Base-by-base conservation (phyloP, 139 green algal genomes). In the Chlorella ohadii region DNA sequence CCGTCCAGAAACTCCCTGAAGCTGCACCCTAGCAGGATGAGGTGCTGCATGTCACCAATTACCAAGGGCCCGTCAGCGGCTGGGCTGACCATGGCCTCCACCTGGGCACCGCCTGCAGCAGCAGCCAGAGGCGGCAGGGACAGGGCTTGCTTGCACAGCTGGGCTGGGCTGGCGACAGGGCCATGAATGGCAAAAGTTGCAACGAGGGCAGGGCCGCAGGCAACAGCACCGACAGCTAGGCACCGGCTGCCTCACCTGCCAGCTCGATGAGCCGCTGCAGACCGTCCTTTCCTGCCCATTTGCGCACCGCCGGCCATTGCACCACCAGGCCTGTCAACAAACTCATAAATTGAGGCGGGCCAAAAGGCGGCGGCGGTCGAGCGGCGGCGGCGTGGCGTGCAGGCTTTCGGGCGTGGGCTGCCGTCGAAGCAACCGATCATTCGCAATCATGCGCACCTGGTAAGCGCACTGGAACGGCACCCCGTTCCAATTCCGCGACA, bases 31-130 rank as follows among this genome's bases (percentile, higher is more conserved):
- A 89, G 84, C 23, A 86, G 76, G 39, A 81, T 34, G 27, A 90
- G 86, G 34, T 91, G 84, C n/a, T 89, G 75, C 72, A 95, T 91
- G 85, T 90, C 88, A 20, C 91, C 92, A 13, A 55, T 55, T 20
- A 81, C 83, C 63, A 59, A 13, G 11, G 90, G 28, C 19, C 63
- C 63, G 1, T 33, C 72, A 3, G 22, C 22, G 20, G 81, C 86
- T 15, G 83, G 41, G 87, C 91, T 93, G 12, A 91, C 90, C 82
- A 94, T 83, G 17, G 72, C 84, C 61, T 89, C 76, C 2, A 92
- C 84, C 17, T 41, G 66, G 0, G 64, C 64, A 34, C 31, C 56
- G 34, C 86, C 88, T 59, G 51, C 51, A 22, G 51, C 51, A 22
- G 44, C 44, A 51, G 44, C 44, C n/a, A n/a, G n/a, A n/a, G n/a